phyloP scores from a whole-genome alignment of 2,329 filamentous ascomycete species.

The Talaromyces verruculosus region DNA sequence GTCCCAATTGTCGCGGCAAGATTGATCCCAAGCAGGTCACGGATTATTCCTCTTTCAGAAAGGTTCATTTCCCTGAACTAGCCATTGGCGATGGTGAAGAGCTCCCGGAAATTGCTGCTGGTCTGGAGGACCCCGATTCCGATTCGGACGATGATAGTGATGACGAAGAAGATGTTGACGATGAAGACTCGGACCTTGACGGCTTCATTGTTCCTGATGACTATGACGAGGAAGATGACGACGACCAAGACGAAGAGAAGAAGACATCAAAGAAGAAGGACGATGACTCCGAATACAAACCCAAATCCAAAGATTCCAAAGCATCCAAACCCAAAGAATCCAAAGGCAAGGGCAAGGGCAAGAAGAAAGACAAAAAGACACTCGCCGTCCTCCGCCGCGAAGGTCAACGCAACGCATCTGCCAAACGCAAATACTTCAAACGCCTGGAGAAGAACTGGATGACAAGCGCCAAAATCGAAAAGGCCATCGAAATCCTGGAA shows the following conservation, averaged over 20 bases:
- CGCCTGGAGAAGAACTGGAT: slow-evolving; percentile 68
- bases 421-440: slow-evolving; percentile 67
- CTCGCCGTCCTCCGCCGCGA: slow-evolving; percentile 68
- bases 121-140: slow-evolving; percentile 39
- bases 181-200: slow-evolving; percentile 25
- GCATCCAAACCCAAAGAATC: neutral
- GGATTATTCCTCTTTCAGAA: slow-evolving; percentile 71
- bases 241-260: slow-evolving; percentile 24
- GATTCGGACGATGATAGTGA: slow-evolving; percentile 32
- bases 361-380: slow-evolving; percentile 51
- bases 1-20: slow-evolving; percentile 70
- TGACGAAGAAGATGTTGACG: slow-evolving; percentile 49
- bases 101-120: slow-evolving; percentile 18
- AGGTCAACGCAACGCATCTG: slow-evolving; percentile 61
- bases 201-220: slow-evolving; percentile 26
- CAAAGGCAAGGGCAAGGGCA: slow-evolving; percentile 37
- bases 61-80: slow-evolving; percentile 64
- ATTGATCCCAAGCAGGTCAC: slow-evolving; percentile 70
- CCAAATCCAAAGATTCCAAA: neutral
- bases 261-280: slow-evolving; percentile 14
- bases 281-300: neutral
- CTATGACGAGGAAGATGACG: slow-evolving; percentile 29
- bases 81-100: slow-evolving; percentile 26
- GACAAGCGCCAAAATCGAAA: slow-evolving; percentile 72
- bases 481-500: slow-evolving; percentile 64